Evolutionary conservation across 2,329 filamentous ascomycete species (phyloP), one percentile per base, ranked within the genome.

Genomic region (Pezicula neosporulosa): DNA sequence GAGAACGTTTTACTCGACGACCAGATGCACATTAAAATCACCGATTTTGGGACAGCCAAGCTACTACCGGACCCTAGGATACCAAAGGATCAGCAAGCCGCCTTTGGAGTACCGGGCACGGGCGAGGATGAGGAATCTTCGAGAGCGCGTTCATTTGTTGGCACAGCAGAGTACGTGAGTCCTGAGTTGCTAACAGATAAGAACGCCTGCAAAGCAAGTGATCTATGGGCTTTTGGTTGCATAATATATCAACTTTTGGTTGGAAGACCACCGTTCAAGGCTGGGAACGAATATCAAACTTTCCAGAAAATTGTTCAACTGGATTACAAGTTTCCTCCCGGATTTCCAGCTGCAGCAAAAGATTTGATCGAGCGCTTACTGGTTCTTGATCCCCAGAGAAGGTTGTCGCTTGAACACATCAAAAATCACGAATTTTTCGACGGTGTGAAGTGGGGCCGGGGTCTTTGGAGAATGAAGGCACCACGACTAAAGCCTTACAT

Each of bases 1-100:
- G 94, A 99, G 68, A 99, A 99, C 59, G 92, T 99, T 4, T 80
- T 99, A 6, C 77, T 99, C 36, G 94, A 99, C 68, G 88, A 92
- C 58, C 87, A 96, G 64, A 95, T 97, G 89, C 90, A 97, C 64
- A 86, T 97, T 71, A 99, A 99, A 69, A 97, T 99, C 58, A 99
- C 94, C 7, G 94, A 99, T 70, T 99, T 99, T 66, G 94, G 94
- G 39, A 99, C 94, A 0, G 94, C 94, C n/a, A 97, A 97, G 68
- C 83, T 99, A 56, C 76, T 99, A 43, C 85, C 86, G 47, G 77
- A 79, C 58, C 78, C 74, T 59, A 72, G 72, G 68, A 56, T 57
- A 56, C 53, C 60, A 36, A 59, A 56, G 12, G 56, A 59, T n/a
- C 44, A 59, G 51, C 48, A 55, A 4, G 67, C 70, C 0, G 58